phyloP scores from a whole-genome alignment of 306 rosid genomes.

The Castanea crenata region DNA sequence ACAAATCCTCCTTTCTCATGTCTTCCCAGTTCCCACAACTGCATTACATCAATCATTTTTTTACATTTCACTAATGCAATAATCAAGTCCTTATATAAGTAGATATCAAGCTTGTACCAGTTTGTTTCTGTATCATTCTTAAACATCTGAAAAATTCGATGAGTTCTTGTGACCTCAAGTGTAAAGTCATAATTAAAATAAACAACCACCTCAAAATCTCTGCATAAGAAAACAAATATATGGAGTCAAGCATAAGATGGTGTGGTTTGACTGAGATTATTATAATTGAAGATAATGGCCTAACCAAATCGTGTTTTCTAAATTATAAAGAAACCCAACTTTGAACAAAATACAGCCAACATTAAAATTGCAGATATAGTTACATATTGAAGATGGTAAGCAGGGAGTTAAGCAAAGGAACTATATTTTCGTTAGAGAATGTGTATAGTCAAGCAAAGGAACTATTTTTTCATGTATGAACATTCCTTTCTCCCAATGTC shows the following conservation, averaged over 20 bases:
- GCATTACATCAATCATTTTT: constrained; percentile 74
- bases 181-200: constrained; percentile 1
- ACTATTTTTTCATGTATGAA: too few relatives aligned
- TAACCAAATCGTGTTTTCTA: background rate
- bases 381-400: background rate
- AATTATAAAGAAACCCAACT: background rate
- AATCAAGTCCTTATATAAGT: constrained; percentile 74
- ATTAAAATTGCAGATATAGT: background rate
- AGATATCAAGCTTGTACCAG: constrained; percentile 50
- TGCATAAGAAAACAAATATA: background rate
- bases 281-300: background rate
- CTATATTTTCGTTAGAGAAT: background rate
- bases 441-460: too few relatives aligned
- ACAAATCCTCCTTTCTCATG: constrained; percentile 62
- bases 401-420: background rate
- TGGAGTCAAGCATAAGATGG: background rate
- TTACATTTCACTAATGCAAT: constrained; percentile 67
- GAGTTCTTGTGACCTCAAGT: constrained; percentile 26
- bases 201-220: constrained; percentile 4
- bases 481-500: too few relatives aligned
- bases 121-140: constrained; percentile 69
- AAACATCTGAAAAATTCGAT: constrained; percentile 55
- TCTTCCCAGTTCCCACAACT: constrained; percentile 86
- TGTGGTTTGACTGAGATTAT: background rate
- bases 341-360: background rate